Conservation (phyloP, 208 protist species). For the Acanthamoeba triangularis region DNA sequence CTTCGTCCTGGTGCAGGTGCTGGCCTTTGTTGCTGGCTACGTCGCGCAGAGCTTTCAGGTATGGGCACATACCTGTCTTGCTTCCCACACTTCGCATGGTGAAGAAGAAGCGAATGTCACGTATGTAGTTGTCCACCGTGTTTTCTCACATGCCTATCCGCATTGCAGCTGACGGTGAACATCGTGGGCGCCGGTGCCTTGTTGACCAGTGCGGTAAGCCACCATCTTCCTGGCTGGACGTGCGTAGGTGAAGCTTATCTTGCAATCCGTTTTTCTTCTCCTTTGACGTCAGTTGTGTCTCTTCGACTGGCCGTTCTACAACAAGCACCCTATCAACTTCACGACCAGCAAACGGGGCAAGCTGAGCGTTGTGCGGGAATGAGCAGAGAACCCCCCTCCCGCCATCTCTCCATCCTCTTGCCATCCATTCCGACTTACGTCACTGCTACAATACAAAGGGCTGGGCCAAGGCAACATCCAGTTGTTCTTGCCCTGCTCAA, state of each 20-base stretch:
- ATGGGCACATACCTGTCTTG: too few species aligned
- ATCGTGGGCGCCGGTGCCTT: not conserved
- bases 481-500: too few species aligned
- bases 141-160: not conserved
- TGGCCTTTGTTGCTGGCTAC: not conserved
- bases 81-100: too few species aligned
- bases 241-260: too few species aligned
- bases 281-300: not conserved
- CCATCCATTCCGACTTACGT: too few species aligned
- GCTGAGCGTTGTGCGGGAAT: not conserved
- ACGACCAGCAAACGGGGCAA: not conserved
- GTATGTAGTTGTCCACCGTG: not conserved
- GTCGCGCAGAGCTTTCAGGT: constrained; percentile 4
- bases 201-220: not conserved
- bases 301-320: constrained; percentile 38
- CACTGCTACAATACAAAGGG: too few species aligned
- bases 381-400: too few species aligned
- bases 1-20: not conserved
- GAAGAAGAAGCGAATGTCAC: not conserved
- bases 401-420: too few species aligned
- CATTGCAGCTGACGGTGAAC: not conserved
- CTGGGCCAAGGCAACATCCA: too few species aligned
- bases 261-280: not conserved
- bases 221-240: not conserved
- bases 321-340: constrained; percentile 49